Base-by-base conservation (phyloP, 495 filamentous ascomycete genomes). In the Lasiosphaeris hirsuta region DNA sequence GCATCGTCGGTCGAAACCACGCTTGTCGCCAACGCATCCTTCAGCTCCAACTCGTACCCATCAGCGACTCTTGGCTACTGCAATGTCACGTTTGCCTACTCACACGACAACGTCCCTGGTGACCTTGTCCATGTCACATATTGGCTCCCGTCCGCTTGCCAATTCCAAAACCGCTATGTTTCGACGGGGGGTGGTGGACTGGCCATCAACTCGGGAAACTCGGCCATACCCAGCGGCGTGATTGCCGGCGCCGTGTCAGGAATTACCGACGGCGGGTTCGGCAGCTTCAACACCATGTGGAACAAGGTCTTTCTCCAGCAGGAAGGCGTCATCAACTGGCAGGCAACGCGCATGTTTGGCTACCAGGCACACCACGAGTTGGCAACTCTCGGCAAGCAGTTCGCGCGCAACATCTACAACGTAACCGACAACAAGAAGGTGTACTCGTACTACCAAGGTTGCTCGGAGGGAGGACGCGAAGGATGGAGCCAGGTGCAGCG, bases 401-500 rank as follows among this genome's bases (percentile, higher is more conserved):
- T 74, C 41, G 62, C 66, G 0, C 41, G 63, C 18, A 63, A 54
- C 0, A 77, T 69, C 59, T 81, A 78, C 58, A 61, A 40, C 56
- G 37, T 53, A 0, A 64, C 66, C 3, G 11, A n/a, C 1, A 23
- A 13, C 35, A 34, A 3, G 5, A 79, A 78, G 67, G 50, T 80
- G 1, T 81, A 79, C 58, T 69, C 78, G 4, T 83, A 81, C 57
- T 83, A 75, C 48, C 75, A 81, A 48, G 78, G 78, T 1, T 83
- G 80, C 59, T 80, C 77, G 5, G 78, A 81, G 33, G 80, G 80
- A 3, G 80, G 80, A 1, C 70, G 78, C 30, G 76, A 80, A 51
- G 80, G 80, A 10, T 74, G 62, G 77, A 79, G 74, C 60, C 79
- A 82, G 59, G 67, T 80, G 18, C 80, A 84, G 63, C 78, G 80